A percentile compares a stretch with the other conserved stretches of the same genome.
Evolutionary conservation across 2,329 filamentous ascomycete species (phyloP).

Genomic region (Tolypocladium endophyticum): DNA sequence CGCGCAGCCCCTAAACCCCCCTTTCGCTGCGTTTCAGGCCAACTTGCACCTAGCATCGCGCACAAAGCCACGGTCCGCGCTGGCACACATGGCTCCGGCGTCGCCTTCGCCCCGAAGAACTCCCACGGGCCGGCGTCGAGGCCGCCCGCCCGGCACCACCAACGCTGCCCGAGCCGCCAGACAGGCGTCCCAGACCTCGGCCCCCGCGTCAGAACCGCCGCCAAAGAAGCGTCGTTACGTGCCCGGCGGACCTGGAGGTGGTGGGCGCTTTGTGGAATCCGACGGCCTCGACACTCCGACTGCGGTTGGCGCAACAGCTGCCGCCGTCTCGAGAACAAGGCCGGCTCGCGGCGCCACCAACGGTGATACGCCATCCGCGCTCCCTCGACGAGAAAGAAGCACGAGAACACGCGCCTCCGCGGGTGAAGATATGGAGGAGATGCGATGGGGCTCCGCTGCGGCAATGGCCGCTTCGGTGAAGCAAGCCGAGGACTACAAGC

Average conservation of each 20-base stretch:
- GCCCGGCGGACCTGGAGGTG: conserved; percentile 76
- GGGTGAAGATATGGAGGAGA: conserved; percentile 45
- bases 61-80: not conserved
- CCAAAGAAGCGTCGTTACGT: conserved; percentile 68
- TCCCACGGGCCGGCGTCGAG: conserved; percentile 33
- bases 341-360: conserved; percentile 34
- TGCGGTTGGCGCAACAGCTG: conserved; percentile 14
- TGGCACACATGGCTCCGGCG: conserved; percentile 19
- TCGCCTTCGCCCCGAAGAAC: conserved; percentile 29
- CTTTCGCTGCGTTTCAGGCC: conserved; percentile 1
- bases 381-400: conserved; percentile 46
- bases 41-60: not conserved
- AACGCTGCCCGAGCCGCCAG: conserved; percentile 30
- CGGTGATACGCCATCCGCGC: conserved; percentile 26
- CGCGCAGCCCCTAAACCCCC: conserved; percentile 16
- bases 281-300: conserved; percentile 52
- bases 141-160: conserved; percentile 33
- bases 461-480: conserved; percentile 80
- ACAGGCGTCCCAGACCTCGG: conserved; percentile 20
- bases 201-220: conserved; percentile 45
- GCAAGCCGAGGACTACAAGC: conserved; percentile 93
- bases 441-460: conserved; percentile 77
- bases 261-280: conserved; percentile 72
- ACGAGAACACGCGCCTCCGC: conserved; percentile 42
- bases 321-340: conserved; percentile 40